Conservation (phyloP, 192 early-diverging fungal species). For the Umbelopsis sp. region DNA sequence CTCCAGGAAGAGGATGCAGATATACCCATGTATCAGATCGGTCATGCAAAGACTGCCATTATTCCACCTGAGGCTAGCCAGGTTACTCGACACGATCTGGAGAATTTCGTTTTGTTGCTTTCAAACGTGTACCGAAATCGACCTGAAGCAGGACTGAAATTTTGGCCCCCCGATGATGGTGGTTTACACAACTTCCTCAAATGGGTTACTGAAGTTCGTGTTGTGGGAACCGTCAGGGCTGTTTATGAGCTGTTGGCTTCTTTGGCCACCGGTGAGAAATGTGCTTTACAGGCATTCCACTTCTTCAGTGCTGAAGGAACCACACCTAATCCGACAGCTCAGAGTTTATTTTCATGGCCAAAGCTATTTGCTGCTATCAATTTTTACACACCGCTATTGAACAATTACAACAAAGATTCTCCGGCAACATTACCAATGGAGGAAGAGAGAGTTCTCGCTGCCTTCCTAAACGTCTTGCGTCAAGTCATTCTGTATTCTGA, state of each 20-base stretch:
- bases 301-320: conserved; percentile 50
- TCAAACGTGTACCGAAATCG: conserved; percentile 74
- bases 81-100: conserved; percentile 55
- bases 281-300: conserved; percentile 59
- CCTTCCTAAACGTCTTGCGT: conserved; percentile 77
- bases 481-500: conserved; percentile 80
- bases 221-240: conserved; percentile 62
- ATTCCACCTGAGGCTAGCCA: conserved; percentile 23
- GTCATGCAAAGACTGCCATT: conserved; percentile 24
- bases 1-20: conserved; percentile 72
- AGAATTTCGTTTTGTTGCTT: conserved; percentile 74
- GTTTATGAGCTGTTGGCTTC: conserved; percentile 85
- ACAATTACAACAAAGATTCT: conserved; percentile 38
- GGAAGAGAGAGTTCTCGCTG: conserved; percentile 72
- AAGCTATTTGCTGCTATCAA: conserved; percentile 77
- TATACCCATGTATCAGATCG: conserved; percentile 16
- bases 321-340: conserved; percentile 9
- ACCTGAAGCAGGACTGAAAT: conserved; percentile 72
- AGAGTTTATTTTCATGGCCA: conserved; percentile 73
- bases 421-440: conserved; percentile 57
- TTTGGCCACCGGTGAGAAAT: conserved; percentile 75
- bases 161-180: conserved; percentile 64
- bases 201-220: conserved; percentile 64
- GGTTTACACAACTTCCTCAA: conserved; percentile 64
- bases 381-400: conserved; percentile 60